Evolutionary conservation across 2,329 filamentous ascomycete species (phyloP), one percentile per base, ranked within the genome.

Genomic region (Whalleya microplaca): DNA sequence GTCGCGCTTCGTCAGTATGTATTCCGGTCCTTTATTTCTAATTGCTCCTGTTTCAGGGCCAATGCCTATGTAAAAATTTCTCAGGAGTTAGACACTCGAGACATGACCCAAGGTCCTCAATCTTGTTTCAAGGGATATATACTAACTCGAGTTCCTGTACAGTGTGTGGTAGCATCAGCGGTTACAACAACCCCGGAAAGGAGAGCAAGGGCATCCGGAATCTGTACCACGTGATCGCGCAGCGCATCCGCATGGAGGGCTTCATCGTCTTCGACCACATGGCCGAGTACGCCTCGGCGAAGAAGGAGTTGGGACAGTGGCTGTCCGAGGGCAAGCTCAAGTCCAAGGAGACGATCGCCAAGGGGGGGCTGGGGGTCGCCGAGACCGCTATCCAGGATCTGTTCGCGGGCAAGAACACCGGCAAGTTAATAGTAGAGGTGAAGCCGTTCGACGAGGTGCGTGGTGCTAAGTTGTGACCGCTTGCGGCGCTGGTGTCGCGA

Each of bases 241-340:
- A 79, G 78, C 74, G 84, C 57, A 81, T 86, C 67, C 80, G 75
- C 51, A 84, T 90, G 78, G 80, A 88, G 74, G 88, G 88, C 0
- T 92, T 93, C 73, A 87, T 92, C 59, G 82, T 91, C 47, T 83
- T 90, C 53, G 90, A 92, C 70, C 90, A 81, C 66, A 73, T 71
- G 3, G 75, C 81, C 50, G 78, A 87, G 66, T 89, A 82, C 69
- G 68, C 78, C 0, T 71, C 75, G 42, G 90, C 87, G 0, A 74
- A 82, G 63, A 76, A 81, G 68, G 80, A 91, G 64, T 75, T 92
- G 14, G 80, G 80, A 1, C 72, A 82, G 61, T 92, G 89, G 89
- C 69, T 91, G n/a, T 75, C 77, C 1, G 84, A 91, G 69, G 90
- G 90, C 48, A 90, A 87, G 75, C 72, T 93, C 61, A 85, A 90